Evolutionary conservation across 257 asterid genomes (phyloP).

Genomic region (Ophiorrhiza pumila): DNA sequence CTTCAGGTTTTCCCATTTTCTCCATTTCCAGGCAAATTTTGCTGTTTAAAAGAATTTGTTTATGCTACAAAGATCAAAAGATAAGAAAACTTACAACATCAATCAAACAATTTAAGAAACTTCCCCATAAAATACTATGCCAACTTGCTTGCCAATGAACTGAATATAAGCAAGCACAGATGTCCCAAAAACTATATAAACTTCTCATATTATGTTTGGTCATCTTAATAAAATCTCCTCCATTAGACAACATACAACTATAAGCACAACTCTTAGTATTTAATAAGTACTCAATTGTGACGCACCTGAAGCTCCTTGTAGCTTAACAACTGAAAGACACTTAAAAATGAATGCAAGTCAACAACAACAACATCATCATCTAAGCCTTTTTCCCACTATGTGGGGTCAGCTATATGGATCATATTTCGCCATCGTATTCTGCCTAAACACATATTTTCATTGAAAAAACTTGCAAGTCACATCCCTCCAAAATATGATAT

Average conservation of each 20-base stretch:
- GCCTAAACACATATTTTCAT: no score
- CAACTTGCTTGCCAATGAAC: background rate
- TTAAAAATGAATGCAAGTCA: background rate
- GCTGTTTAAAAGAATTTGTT: no score
- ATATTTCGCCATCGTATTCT: no score
- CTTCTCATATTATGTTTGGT: background rate
- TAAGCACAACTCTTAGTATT: background rate
- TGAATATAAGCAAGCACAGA: background rate
- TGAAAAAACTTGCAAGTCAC: background rate
- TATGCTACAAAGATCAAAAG: background rate
- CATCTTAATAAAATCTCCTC: background rate
- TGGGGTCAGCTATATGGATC: no score
- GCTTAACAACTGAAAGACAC: background rate
- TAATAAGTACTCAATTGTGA: background rate
- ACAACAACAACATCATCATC: no score
- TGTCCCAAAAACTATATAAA: background rate
- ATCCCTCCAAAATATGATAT: background rate
- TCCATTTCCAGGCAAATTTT: background rate
- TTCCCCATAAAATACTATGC: background rate
- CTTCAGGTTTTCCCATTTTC: background rate
- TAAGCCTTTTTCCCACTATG: no score
- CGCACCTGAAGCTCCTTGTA: background rate
- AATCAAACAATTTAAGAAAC: background rate
- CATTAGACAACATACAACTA: background rate
- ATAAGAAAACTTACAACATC: background rate